These are phyloP conservation scores for Sinapis alba DNA, from an alignment of 441 rosid genomes.

Conservation along the genomic window DNA sequence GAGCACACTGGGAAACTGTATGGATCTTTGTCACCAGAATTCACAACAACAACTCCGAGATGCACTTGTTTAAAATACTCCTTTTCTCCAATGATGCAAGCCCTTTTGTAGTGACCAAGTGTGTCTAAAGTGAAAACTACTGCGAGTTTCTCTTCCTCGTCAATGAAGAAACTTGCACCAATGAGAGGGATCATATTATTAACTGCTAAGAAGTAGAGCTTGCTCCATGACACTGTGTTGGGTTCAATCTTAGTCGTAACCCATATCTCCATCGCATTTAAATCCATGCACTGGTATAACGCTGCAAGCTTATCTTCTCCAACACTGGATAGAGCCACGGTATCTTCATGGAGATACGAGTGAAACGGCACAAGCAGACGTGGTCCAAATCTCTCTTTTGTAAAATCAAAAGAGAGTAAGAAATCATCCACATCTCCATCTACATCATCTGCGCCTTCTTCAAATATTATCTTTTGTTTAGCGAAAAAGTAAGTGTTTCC, in stretches of 20 bases:
- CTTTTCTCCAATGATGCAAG: neutral
- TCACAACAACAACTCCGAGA: neutral
- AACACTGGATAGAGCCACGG: neutral
- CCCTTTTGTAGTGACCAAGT: neutral
- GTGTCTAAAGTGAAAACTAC: neutral
- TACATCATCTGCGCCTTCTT: neutral
- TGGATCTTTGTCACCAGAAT: neutral
- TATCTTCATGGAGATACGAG: neutral
- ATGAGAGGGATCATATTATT: neutral
- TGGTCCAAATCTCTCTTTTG: neutral
- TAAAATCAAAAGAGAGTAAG: neutral
- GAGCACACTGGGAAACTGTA: neutral
- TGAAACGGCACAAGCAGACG: neutral
- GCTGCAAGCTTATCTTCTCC: neutral
- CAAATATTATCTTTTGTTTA: neutral
- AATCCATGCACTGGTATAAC: neutral
- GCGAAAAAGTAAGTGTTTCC: neutral
- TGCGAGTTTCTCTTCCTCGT: neutral
- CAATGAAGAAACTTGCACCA: neutral
- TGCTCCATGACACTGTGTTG: neutral
- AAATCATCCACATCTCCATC: neutral
- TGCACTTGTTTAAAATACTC: neutral
- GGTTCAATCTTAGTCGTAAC: neutral
- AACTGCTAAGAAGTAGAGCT: neutral
- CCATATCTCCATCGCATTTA: neutral